phyloP scores from a whole-genome alignment of 495 filamentous ascomycete species.

The Penicillium pulvis region DNA sequence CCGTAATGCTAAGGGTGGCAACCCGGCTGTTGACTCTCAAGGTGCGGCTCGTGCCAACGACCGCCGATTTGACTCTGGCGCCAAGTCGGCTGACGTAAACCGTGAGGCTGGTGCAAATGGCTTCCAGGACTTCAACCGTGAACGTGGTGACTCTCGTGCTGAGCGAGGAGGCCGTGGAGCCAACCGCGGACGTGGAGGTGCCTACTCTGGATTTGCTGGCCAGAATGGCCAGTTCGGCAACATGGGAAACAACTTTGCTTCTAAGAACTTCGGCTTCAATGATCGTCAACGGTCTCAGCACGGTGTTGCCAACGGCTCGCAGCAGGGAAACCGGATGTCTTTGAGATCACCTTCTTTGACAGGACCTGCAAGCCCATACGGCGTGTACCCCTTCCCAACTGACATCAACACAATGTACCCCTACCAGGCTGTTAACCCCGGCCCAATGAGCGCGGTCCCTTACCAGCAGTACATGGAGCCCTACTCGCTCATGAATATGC shows the following conservation, averaged over 20 bases:
- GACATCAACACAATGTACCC: conserved; percentile 51
- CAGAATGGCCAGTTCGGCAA: conserved; percentile 53
- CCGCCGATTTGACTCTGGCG: conserved; percentile 41
- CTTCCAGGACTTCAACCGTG: conserved; percentile 42
- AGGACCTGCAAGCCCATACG: conserved; percentile 41
- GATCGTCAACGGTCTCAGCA: conserved; percentile 47
- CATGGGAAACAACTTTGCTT: conserved; percentile 44
- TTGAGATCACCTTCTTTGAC: conserved; percentile 54
- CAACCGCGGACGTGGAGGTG: conserved; percentile 55
- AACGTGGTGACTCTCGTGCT: conserved; percentile 50
- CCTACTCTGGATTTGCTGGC: conserved; percentile 38
- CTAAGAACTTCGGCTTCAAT: conserved; percentile 43
- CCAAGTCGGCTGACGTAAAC: conserved; percentile 42
- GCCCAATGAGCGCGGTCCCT: conserved; percentile 62
- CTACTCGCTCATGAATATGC: conserved; percentile 55
- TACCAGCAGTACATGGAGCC: conserved; percentile 62
- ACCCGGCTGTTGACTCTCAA: conserved; percentile 41
- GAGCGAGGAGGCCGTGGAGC: conserved; percentile 53
- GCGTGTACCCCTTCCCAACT: conserved; percentile 38
- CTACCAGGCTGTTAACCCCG: conserved; percentile 56
- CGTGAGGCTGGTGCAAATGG: conserved; percentile 31
- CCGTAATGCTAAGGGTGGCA: conserved; percentile 28
- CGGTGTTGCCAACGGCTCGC: conserved; percentile 37
- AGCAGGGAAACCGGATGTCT: conserved; percentile 42
- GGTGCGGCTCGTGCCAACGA: conserved; percentile 34